These are phyloP conservation scores for Chlamydomonas sp. DNA, from an alignment of 139 green algal genomes.

Conservation along the genomic window DNA sequence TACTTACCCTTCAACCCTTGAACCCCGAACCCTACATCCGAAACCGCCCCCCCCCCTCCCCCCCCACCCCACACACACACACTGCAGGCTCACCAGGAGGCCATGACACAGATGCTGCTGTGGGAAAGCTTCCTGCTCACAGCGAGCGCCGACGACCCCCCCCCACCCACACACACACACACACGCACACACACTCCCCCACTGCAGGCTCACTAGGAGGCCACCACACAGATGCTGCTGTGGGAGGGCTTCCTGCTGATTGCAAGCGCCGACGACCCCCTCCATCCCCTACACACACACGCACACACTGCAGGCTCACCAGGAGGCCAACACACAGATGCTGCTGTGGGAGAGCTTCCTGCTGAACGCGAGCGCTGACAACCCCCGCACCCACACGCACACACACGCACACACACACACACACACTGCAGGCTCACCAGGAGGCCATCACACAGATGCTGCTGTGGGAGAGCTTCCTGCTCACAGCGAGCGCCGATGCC, in stretches of 20 bases:
- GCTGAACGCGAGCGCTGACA: constrained; percentile 24
- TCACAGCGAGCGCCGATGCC: neutral
- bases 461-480: no score
- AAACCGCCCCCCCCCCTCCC: no score
- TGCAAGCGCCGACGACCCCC: no score
- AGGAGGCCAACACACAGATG: neutral
- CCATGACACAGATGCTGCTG: constrained; percentile 54
- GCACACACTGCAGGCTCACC: constrained; percentile 9
- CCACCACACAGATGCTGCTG: no score
- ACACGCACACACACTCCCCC: neutral
- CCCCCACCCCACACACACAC: neutral
- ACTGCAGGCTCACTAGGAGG: no score
- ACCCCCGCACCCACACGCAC: neutral
- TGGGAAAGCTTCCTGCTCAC: constrained; percentile 35
- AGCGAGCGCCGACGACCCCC: neutral
- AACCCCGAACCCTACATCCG: constrained; percentile 30
- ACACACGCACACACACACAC: neutral
- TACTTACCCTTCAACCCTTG: constrained; percentile 57
- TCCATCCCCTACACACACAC: constrained; percentile 6
- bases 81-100: constrained; percentile 11
- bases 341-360: constrained; percentile 13
- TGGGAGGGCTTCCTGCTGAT: no score
- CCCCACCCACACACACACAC: neutral
- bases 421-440: no score
- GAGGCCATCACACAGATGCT: no score